Evolutionary conservation across 2,329 filamentous ascomycete genomes (phyloP), one percentile per base, ranked within the genome.

Genomic region (Colletotrichum sojae): DNA sequence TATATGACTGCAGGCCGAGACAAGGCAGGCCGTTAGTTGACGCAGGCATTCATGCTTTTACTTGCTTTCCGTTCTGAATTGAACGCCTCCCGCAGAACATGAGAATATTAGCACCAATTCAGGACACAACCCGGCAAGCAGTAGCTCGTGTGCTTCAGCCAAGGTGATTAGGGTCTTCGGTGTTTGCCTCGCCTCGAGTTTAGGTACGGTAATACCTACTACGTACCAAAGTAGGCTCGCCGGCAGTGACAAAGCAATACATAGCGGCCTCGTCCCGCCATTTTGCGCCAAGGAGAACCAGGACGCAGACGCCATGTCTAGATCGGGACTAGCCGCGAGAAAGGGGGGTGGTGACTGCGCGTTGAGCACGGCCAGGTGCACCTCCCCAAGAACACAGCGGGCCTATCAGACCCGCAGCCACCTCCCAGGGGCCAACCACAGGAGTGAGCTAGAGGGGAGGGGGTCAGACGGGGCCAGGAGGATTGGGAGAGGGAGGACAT

Each of bases 231-330:
- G 22, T 18, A 25, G 36, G 20, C 25, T 15, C 40, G 13, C 25
- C 45, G 27, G 27, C 49, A 63, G 39, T 48, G 60, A 68, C 54
- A 59, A 57, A 43, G 20, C 20, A 48, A 53, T 55, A 54, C 60
- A 59, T n/a, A 31, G 55, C 15, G 25, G 13, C 52, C 15, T 56
- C 52, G 25, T 59, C 66, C 54, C 61, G 61, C 56, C 51, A 46
- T 66, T 66, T 46, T 55, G 49, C 67, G 49, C 55, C 51, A 66
- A 59, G 66, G 51, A 61, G 51, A 55, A 54, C 66, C 48, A 55
- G 43, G 56, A 51, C 25, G 45, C 12, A 46, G 12, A 31, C 53
- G 18, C 52, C 20, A 61, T 46, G 22, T 18, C 62, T 43, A 4
- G 51, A 69, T 69, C 2, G 22, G 20, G 67, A 15, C 40, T 66